Percentiles rank a stretch among this genome's conserved stretches.
Evolutionary conservation across 192 early-diverging fungal species (phyloP).

Genomic region (Phycomyces blakesleeanus): DNA sequence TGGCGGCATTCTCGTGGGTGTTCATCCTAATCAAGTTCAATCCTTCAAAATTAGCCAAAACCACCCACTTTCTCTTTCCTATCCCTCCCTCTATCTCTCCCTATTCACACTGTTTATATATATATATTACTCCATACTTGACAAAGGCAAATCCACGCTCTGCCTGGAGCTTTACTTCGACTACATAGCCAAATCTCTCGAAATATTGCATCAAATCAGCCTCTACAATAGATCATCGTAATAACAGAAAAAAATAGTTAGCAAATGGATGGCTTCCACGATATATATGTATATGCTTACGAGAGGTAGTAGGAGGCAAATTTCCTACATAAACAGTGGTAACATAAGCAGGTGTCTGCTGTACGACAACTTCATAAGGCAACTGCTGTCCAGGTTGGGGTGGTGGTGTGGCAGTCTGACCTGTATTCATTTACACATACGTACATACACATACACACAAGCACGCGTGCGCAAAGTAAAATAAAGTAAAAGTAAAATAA

Average conservation of each 20-base stretch:
- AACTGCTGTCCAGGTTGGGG: conserved; percentile 45
- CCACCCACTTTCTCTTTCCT: not conserved
- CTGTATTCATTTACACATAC: conserved; percentile 1
- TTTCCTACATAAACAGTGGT: conserved; percentile 91
- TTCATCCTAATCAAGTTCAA: conserved; percentile 53
- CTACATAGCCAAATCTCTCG: conserved; percentile 72
- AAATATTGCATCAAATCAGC: conserved; percentile 70
- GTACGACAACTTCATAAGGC: conserved; percentile 66
- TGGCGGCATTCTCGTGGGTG: conserved; percentile 85
- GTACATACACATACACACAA: too few species aligned
- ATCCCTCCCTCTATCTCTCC: not conserved
- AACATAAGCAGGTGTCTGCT: conserved; percentile 77
- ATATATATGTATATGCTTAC: conserved; percentile 34
- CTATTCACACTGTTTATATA: not conserved
- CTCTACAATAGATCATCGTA: conserved; percentile 34
- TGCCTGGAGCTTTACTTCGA: conserved; percentile 80
- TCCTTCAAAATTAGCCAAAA: not conserved
- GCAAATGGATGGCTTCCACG: too few species aligned
- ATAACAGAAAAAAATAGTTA: not conserved
- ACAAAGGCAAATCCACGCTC: conserved; percentile 92
- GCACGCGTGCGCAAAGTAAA: too few species aligned
- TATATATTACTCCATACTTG: conserved; percentile 46
- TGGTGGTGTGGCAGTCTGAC: conserved; percentile 36
- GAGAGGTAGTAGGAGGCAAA: conserved; percentile 73
- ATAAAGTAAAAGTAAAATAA: too few species aligned